Evolutionary conservation across 2,329 filamentous ascomycete genomes (phyloP), one percentile per base, ranked within the genome.

Genomic region (Scedosporium dehoogii): DNA sequence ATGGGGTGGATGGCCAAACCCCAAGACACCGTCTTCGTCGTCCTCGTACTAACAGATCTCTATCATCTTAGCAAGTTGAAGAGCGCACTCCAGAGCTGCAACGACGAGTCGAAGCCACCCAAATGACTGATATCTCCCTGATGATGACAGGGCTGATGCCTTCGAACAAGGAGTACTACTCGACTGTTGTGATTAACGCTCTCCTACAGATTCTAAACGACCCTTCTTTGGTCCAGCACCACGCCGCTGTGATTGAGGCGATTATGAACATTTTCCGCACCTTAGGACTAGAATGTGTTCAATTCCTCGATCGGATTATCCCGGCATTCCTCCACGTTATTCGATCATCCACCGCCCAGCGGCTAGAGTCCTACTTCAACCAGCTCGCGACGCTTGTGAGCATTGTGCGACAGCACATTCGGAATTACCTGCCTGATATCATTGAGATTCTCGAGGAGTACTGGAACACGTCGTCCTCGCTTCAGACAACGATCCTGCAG

Each of bases 231-330:
- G 85, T 88, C 12, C 90, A 96, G 70, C 93, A 96, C 69, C 96
- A 99, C 70, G 93, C 92, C 3, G 86, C 89, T 10, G 93, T 97
- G 14, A 94, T 99, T 60, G 94, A 97, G 73, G 94, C 94, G 4
- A 96, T 99, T 69, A 97, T 99, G 87, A 96, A 91, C 68, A 99
- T 99, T 64, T 99, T 99, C 76, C 90, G 94, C 68, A 99, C 96
- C 0, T 82, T 99, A 64, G 94, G 94, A 2, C 78, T 99, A 68
- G 96, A 97, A 72, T 99, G 94, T 72, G 93, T 99, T 7, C 90
- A 91, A 0, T 99, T 97, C 74, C 84, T 99, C 1, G 89, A 90
- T 64, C 89, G 94, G 64, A 97, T 99, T 65, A 90, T 99, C 38
- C 94, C 96, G 0, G 94, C 92, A 0, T 99, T 99, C 70, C 82